phyloP scores from a whole-genome alignment of 805 yeast species.

The Suhomyces xylopsoci region DNA sequence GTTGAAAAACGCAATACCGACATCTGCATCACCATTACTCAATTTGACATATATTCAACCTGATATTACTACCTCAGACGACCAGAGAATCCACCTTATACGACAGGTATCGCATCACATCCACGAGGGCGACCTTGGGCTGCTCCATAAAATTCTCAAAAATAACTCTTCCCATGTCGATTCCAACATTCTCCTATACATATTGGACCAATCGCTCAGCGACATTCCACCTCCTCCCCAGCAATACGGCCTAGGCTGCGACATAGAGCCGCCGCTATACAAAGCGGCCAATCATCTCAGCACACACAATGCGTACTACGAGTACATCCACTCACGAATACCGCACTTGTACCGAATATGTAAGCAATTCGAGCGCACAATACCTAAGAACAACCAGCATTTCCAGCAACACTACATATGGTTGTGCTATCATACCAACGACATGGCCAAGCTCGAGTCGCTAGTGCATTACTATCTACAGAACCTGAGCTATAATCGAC shows the following conservation, averaged over 20 bases:
- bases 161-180: not conserved
- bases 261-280: slow-evolving; percentile 5
- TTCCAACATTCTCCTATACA: slow-evolving; percentile 1
- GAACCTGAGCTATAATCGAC: slow-evolving; percentile 18
- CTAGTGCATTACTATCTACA: slow-evolving; percentile 20
- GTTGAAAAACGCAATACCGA: not conserved
- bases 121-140: not conserved
- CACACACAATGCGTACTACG: slow-evolving; percentile 5
- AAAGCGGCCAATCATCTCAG: slow-evolving; percentile 5
- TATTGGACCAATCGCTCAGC: slow-evolving; percentile 2
- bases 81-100: not conserved
- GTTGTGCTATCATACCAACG: slow-evolving; percentile 36
- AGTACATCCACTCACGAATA: slow-evolving; percentile 15
- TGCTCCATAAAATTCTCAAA: not conserved
- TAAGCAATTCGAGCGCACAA: slow-evolving; percentile 9
- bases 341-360: slow-evolving; percentile 21
- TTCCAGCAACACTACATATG: slow-evolving; percentile 25
- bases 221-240: not conserved
- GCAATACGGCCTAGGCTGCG: slow-evolving; percentile 1
- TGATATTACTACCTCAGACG: not conserved
- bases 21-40: not conserved
- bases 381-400: slow-evolving; percentile 2
- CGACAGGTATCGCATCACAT: not conserved
- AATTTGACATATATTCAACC: not conserved
- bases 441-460: slow-evolving; percentile 21